Evolutionary conservation across 2,329 filamentous ascomycete species (phyloP).

Genomic region (Penicillium sclerotiorum): DNA sequence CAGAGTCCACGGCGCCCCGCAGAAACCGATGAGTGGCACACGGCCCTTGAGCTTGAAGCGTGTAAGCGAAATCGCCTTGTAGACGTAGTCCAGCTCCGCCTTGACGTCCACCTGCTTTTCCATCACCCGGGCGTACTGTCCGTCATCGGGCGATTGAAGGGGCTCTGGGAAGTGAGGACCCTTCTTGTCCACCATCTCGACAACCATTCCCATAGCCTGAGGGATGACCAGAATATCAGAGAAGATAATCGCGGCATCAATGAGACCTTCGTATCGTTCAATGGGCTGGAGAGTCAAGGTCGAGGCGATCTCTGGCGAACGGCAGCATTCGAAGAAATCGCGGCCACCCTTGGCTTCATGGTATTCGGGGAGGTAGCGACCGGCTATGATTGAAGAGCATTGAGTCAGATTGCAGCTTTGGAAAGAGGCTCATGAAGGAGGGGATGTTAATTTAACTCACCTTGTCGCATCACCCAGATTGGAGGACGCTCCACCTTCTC

Average conservation of each 20-base stretch:
- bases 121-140: slow-evolving; percentile 79
- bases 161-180: slow-evolving; percentile 92
- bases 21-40: slow-evolving; percentile 94
- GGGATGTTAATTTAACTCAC: slow-evolving; percentile 54
- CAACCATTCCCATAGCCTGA: slow-evolving; percentile 97
- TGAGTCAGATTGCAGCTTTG: slow-evolving; percentile 5
- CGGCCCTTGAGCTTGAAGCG: slow-evolving; percentile 82
- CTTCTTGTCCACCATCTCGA: slow-evolving; percentile 97
- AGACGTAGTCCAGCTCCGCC: slow-evolving; percentile 87
- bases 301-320: slow-evolving; percentile 87
- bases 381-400: slow-evolving; percentile 60
- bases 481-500: slow-evolving; percentile 89
- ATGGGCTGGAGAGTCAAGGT: slow-evolving; percentile 93
- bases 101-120: slow-evolving; percentile 79
- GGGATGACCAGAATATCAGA: slow-evolving; percentile 97
- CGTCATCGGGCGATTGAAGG: slow-evolving; percentile 75
- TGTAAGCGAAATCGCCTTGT: slow-evolving; percentile 90
- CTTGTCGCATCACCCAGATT: slow-evolving; percentile 99
- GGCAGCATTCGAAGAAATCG: slow-evolving; percentile 98
- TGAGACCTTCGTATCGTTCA: slow-evolving; percentile 83
- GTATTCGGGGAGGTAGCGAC: slow-evolving; percentile 96
- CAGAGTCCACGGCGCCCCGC: slow-evolving; percentile 93
- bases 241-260: slow-evolving; percentile 98
- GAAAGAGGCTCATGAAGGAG: background rate
- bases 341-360: slow-evolving; percentile 87